A percentile compares a stretch with the other conserved stretches of the same genome.
These are phyloP conservation scores for Thalassiosira hispida DNA, from an alignment of 352 stramenopile species.

Conservation along the genomic window DNA sequence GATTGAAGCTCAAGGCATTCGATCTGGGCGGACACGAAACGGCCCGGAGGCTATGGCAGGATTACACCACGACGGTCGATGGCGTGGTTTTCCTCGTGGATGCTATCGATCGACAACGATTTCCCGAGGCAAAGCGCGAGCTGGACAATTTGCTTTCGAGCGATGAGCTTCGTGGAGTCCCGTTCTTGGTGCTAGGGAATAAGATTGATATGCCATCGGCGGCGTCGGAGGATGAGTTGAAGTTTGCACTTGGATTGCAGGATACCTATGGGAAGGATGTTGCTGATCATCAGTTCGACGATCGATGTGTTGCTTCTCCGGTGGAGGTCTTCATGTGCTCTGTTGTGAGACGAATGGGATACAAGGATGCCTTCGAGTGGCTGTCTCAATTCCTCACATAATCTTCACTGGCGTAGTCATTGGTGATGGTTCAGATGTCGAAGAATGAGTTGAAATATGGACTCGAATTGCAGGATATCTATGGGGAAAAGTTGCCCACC, in stretches of 20 bases:
- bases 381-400: slow-evolving; percentile 86
- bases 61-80: slow-evolving; percentile 99
- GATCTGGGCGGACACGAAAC: slow-evolving; percentile 99
- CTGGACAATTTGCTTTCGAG: slow-evolving; percentile 95
- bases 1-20: slow-evolving; percentile 99
- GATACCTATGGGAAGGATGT: slow-evolving; percentile 99
- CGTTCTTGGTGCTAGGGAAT: slow-evolving; percentile 99
- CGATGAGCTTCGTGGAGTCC: slow-evolving; percentile 97
- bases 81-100: slow-evolving; percentile 99
- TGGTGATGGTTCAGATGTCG: slow-evolving; percentile 78
- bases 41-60: slow-evolving; percentile 93
- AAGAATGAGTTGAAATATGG: slow-evolving; percentile 97
- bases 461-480: slow-evolving; percentile 98
- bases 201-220: slow-evolving; percentile 99
- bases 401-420: slow-evolving; percentile 5
- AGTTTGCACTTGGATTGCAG: slow-evolving; percentile 94
- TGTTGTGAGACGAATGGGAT: slow-evolving; percentile 98
- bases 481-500: slow-evolving; percentile 93
- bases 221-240: slow-evolving; percentile 98
- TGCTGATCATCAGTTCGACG: slow-evolving; percentile 32
- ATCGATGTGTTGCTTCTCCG: slow-evolving; percentile 88
- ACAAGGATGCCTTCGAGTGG: slow-evolving; percentile 94
- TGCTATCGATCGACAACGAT: slow-evolving; percentile 96
- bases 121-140: slow-evolving; percentile 99
- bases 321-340: slow-evolving; percentile 99